Evolutionary conservation across 306 rosid genomes (phyloP).

Genomic region (barrel medic (Medicago truncatula)): MtrunA17r5.0-ANR NC_053044.1:57287001-57287500

Average conservation of each 20-base stretch:
- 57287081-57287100: background rate
- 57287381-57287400: background rate
- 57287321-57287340: constrained; percentile 1
- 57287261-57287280: background rate
- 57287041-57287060: background rate
- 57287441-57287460: constrained; percentile 6
- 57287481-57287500: background rate
- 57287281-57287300: background rate
- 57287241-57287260: background rate
- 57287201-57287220: background rate
- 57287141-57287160: constrained; percentile 2
- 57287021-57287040: background rate
- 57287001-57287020: background rate
- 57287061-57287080: background rate
- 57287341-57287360: background rate
- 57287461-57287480: background rate
- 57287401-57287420: constrained; percentile 12
- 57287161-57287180: background rate
- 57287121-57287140: constrained; percentile 2
- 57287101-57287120: background rate
- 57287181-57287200: background rate
- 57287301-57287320: background rate
- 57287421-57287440: constrained; percentile 16
- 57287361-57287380: background rate
- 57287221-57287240: background rate